phyloP scores from a whole-genome alignment of 305 asterid species.

The Fraxinus sp. region DNA sequence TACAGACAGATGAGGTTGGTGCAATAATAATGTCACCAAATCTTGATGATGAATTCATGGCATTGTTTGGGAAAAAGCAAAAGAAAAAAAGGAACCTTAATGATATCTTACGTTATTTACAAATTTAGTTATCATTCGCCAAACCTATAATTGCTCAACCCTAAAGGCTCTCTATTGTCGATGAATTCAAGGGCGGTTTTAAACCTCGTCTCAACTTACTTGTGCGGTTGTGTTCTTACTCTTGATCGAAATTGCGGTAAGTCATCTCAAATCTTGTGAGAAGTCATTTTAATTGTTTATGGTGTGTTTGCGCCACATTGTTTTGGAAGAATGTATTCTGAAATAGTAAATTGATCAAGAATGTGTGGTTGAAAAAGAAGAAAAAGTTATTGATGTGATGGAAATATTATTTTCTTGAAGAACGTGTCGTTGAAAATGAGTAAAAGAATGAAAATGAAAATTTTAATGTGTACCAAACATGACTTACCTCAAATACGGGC shows the following conservation, averaged over 20 bases:
- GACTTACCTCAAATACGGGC: too few species aligned
- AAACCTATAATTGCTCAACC: neutral
- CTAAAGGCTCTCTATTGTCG: neutral
- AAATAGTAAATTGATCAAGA: too few species aligned
- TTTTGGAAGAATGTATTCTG: too few species aligned
- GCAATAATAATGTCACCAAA: conserved; percentile 6
- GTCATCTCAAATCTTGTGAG: neutral
- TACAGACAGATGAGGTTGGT: neutral
- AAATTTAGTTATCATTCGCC: neutral
- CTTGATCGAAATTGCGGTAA: neutral
- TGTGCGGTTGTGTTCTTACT: neutral
- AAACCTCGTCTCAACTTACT: neutral
- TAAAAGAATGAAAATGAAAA: too few species aligned
- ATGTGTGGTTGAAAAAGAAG: too few species aligned
- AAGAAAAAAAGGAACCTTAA: neutral
- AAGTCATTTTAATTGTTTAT: neutral
- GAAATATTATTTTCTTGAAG: too few species aligned
- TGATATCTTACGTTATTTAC: neutral
- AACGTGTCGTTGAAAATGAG: too few species aligned
- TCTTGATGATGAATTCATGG: neutral
- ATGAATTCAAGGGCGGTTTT: neutral
- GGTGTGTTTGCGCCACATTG: too few species aligned
- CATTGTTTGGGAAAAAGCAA: conserved; percentile 4
- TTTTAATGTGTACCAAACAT: too few species aligned
- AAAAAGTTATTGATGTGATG: too few species aligned